A percentile compares a stretch with the other conserved stretches of the same genome.
These are phyloP conservation scores for Coprinellus aureogranulatus DNA, from an alignment of 768 basidiomycete genomes.

Conservation along the genomic window DNA sequence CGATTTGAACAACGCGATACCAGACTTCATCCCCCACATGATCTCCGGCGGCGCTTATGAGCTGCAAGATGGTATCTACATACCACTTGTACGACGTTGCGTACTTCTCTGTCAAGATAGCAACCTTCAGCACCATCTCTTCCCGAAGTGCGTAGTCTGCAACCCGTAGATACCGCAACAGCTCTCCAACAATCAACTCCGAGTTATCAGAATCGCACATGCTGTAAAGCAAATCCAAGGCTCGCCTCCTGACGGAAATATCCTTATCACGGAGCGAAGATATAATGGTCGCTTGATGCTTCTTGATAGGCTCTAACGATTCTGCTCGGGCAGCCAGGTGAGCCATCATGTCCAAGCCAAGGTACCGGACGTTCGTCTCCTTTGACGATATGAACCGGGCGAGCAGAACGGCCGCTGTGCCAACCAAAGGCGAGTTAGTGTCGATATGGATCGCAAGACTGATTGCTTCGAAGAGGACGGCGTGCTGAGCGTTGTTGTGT, in stretches of 20 bases:
- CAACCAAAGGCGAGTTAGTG: constrained; percentile 83
- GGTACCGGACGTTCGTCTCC: constrained; percentile 97
- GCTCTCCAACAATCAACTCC: constrained; percentile 91
- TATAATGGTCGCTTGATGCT: constrained; percentile 94
- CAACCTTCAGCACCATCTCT: constrained; percentile 99
- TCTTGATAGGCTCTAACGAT: constrained; percentile 88
- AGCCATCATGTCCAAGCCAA: constrained; percentile 97
- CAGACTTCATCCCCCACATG: constrained; percentile 99
- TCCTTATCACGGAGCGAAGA: constrained; percentile 93
- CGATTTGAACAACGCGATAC: constrained; percentile 98
- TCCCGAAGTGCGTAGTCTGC: constrained; percentile 96
- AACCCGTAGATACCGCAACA: constrained; percentile 89
- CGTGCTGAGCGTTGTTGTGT: constrained; percentile 98
- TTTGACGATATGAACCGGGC: constrained; percentile 97
- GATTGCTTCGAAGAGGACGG: constrained; percentile 98
- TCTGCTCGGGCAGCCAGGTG: constrained; percentile 94
- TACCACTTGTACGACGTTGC: constrained; percentile 99
- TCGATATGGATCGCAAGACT: constrained; percentile 94
- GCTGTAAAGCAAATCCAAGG: constrained; percentile 93
- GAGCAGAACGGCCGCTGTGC: constrained; percentile 83
- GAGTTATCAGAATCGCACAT: constrained; percentile 99
- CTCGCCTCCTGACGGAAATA: constrained; percentile 91
- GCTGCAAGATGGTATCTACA: constrained; percentile 93
- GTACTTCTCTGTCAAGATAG: constrained; percentile 98
- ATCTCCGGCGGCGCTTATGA: constrained; percentile 95